Base-by-base conservation (phyloP, 352 stramenopile species). In the Pythium pyrilobum region DNA sequence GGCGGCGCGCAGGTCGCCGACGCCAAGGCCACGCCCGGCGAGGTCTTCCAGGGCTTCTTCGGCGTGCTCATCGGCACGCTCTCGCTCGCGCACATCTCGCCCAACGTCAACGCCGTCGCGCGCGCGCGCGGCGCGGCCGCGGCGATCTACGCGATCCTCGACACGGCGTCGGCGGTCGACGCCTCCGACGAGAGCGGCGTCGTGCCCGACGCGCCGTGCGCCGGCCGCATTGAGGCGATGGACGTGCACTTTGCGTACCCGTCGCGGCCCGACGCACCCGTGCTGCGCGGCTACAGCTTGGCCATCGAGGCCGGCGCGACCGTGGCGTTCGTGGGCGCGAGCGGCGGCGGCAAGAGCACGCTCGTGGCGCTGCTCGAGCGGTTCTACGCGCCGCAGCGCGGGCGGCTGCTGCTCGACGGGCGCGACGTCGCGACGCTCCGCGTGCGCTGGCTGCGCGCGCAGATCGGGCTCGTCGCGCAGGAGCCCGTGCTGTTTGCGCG, bases 281-380 rank as follows among this genome's bases (percentile, higher is more conserved):
- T 48, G 3, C 41, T 48, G 21, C 15, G 33, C 15, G 41, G 41
- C 16, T 34, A 36, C 15, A 48, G 16, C 27, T 7, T 48, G 3
- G 33, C 41, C 3, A 34, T 48, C 95, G 33, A 39, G 4, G 34
- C 34, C 6, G 34, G 34, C 4, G 12, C 16, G 5, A 39, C 34
- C 12, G 34, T 39, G 88, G 41, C 41, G 20, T 48, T 48, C 16
- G 41, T 48, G 10, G 41, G 91, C 2, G 52, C 69, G 28, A 81
- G 53, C 55, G 86, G 86, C 27, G 85, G 71, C 47, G 87, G 87
- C 32, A 96, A 96, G 61, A 77, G 48, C 41, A 95, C 81, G 21
- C 74, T 84, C 24, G 65, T 89, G 6, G 64, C 66, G 10, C 55
- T 97, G 3, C 47, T 95, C 21, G 65, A 90, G 56, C 67, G 85